Base-by-base conservation (phyloP, 331 rosid species). In the Quercus phellos region DNA sequence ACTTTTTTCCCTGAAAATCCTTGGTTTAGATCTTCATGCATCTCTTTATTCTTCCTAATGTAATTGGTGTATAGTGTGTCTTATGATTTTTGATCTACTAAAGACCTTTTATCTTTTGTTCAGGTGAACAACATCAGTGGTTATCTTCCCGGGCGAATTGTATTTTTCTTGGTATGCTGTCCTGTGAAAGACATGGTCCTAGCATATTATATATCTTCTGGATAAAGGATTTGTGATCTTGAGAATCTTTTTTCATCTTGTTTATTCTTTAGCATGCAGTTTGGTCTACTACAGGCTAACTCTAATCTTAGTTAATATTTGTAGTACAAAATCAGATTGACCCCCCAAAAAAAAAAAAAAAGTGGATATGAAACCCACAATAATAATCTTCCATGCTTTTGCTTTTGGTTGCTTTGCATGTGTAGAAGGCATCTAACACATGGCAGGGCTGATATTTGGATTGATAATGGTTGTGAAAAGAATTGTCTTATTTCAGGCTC, bases 111-210 rank as follows among this genome's bases (percentile, higher is more conserved):
- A 90, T 73, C 53, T 81, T 83, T 81, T 84, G 67, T 88, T 82
- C 84, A 95, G 99, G 98, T 95, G 79, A 95, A 95, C 82, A 95
- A 95, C 80, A 95, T 95, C 90, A 91, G 99, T 74, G 98, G 99
- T 76, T 95, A 95, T 88, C 99, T 95, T 77, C 99, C 99, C 46
- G 99, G 99, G 50, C 91, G 99, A 74, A 92, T 91, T 84, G 98
- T 95, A 51, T 95, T 95, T 83, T 95, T 93, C 91, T 85, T 95
- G 96, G 99, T 95, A 93, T 67, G 92, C 63, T 77, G 6, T 72
- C 78, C 72, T 46, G 55, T 68, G 46, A 77, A 81, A 66, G 78
- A 46, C 79, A 50, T 56, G 12, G 78, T 84, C 80, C 79, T 70
- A 60, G 75, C 78, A 77, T 79, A 54, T 58, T 59, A 12, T 53